Evolutionary conservation across 176 grass and related monocot species (phyloP).

Genomic region (Ensete glaucum): DNA sequence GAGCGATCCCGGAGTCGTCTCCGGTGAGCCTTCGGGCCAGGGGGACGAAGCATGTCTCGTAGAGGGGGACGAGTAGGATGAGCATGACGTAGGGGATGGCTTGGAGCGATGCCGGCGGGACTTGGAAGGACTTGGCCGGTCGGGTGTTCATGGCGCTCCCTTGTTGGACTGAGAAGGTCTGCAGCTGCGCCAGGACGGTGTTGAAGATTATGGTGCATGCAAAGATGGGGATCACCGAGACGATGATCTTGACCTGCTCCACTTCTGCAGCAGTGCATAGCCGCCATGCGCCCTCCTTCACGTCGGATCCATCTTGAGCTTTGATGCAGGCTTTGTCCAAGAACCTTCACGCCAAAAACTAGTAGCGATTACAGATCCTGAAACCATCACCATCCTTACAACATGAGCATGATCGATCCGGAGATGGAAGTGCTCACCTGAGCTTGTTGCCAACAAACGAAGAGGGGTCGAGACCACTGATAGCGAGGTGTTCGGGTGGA

Average conservation of each 20-base stretch:
- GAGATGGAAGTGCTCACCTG: constrained; percentile 24
- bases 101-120: constrained; percentile 13
- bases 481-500: neutral
- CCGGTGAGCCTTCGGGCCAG: constrained; percentile 8
- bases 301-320: constrained; percentile 3
- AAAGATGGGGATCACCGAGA: constrained; percentile 12
- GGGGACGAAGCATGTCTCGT: constrained; percentile 12
- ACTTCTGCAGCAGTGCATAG: constrained; percentile 11
- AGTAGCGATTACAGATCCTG: neutral
- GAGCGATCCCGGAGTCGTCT: constrained; percentile 6
- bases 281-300: constrained; percentile 18
- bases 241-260: constrained; percentile 14
- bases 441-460: constrained; percentile 37
- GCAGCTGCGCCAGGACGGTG: constrained; percentile 15
- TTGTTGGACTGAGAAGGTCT: constrained; percentile 22
- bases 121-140: neutral
- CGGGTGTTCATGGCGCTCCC: constrained; percentile 15
- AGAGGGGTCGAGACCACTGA: neutral
- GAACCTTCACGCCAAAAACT: constrained; percentile 1
- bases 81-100: constrained; percentile 18
- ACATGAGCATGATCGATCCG: neutral
- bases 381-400: neutral
- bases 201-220: constrained; percentile 23
- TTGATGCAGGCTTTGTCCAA: constrained; percentile 20
- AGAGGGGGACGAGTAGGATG: constrained; percentile 3